Evolutionary conservation across 2,329 filamentous ascomycete species (phyloP), one percentile per base, ranked within the genome.

Genomic region (Purpureocillium takamizusanense): DNA sequence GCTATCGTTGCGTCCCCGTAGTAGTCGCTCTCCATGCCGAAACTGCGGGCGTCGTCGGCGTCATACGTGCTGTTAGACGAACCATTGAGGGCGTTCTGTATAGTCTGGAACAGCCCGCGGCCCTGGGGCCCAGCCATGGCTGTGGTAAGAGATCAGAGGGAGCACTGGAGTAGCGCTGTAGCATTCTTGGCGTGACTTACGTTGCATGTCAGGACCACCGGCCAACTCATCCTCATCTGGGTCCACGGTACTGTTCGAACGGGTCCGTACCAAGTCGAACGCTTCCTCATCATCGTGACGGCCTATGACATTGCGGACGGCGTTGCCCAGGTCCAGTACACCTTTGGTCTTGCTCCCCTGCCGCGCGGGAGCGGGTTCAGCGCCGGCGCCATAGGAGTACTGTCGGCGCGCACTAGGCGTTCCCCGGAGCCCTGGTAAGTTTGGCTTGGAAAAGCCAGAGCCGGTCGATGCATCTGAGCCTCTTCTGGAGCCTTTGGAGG

Each of bases 371-470:
- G 46, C 45, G 2, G 61, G 61, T 36, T 64, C 61, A 23, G 45
- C 52, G n/a, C 40, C 57, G 27, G 61, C 56, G 27, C 61, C 61
- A 46, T 64, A 64, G 1, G 58, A 53, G 40, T 62, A 63, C 42
- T 62, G 59, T 30, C 60, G 51, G 23, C 59, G 51, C 10, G 57
- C 51, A 33, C 57, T 61, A 5, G 61, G 58, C 0, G 61, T 62
- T 4, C 56, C 60, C 28, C 48, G 44, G 4, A 52, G 41, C 3
- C 44, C 36, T 12, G 52, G 54, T 10, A 56, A 37, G 6, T 51
- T 49, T 27, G 53, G 54, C 18, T 49, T 53, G 28, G 45, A 42
- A 36, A 56, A 48, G 17, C 35, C 35, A 7, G 38, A 38, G 8
- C 37, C 25, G 30, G 36, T 34, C 21, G 35, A 39, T 15, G 35